Conservation (phyloP, 805 yeast genomes). For the Starmerella asiatica region DNA sequence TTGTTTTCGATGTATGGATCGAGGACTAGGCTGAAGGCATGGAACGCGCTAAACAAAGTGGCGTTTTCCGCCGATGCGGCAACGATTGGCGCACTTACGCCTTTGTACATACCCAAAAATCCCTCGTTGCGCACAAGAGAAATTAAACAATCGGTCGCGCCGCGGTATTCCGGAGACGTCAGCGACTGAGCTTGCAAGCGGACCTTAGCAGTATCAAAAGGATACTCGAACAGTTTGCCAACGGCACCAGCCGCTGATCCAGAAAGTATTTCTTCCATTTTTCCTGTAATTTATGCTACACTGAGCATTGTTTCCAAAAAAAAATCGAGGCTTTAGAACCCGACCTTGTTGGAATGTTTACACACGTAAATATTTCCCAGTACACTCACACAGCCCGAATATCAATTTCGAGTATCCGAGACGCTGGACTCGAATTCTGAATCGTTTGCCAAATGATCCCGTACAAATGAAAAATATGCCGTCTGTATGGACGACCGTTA, state of each 20-base stretch:
- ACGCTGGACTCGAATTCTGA: no score
- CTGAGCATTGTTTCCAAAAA: no score
- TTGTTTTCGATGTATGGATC: slow-evolving; percentile 15
- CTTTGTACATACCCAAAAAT: slow-evolving; percentile 58
- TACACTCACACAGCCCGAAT: no score
- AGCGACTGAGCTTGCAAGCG: slow-evolving; percentile 58
- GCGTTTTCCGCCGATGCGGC: slow-evolving; percentile 91
- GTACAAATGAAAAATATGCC: no score
- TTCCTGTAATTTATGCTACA: no score
- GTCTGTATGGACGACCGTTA: no score
- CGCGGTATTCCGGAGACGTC: slow-evolving; percentile 34
- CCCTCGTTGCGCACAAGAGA: slow-evolving; percentile 61
- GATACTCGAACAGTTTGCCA: slow-evolving; percentile 78
- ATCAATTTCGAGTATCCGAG: no score
- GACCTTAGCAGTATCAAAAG: slow-evolving; percentile 87
- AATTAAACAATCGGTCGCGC: slow-evolving; percentile 53
- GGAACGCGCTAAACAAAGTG: slow-evolving; percentile 44
- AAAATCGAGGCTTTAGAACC: no score
- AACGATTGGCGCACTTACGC: slow-evolving; percentile 65
- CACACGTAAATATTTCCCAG: no score
- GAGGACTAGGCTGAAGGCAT: slow-evolving; percentile 14
- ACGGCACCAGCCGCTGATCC: slow-evolving; percentile 54
- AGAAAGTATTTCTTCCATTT: slow-evolving; percentile 21
- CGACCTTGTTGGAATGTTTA: no score
- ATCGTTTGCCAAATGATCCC: no score